These are phyloP conservation scores for Zygnema cylindricum DNA, from an alignment of 139 green algal genomes.

Conservation along the genomic window DNA sequence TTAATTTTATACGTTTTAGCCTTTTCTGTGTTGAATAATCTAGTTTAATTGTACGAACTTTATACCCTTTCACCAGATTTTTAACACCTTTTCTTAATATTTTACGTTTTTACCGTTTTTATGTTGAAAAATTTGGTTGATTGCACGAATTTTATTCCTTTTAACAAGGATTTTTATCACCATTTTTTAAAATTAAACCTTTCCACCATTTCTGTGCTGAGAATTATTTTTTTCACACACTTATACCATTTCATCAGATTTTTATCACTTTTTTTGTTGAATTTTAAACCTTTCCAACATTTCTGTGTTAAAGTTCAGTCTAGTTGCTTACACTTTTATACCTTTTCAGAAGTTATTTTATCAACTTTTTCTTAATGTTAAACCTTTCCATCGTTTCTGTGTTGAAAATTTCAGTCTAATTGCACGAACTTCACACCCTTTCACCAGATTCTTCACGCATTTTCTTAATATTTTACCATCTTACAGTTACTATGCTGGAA, in stretches of 20 bases:
- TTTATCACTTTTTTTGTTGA: not conserved
- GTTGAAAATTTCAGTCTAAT: too few species aligned
- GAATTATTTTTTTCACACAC: too few species aligned
- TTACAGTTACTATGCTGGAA: not conserved
- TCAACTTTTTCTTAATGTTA: too few species aligned
- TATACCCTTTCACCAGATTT: not conserved
- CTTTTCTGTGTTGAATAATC: not conserved
- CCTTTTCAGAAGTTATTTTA: too few species aligned
- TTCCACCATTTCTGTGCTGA: too few species aligned
- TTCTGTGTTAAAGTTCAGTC: not conserved
- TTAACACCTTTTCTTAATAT: not conserved
- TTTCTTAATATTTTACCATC: not conserved
- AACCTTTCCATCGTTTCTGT: too few species aligned
- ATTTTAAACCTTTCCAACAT: not conserved
- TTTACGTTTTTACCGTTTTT: not conserved
- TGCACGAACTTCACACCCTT: constrained; percentile 1
- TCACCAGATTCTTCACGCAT: not conserved
- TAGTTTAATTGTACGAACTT: not conserved
- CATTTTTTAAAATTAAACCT: too few species aligned
- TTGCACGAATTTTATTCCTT: too few species aligned
- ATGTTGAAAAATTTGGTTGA: not conserved
- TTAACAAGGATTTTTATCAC: too few species aligned
- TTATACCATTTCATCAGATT: not conserved
- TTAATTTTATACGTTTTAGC: not conserved
- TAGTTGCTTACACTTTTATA: too few species aligned